These are phyloP conservation scores for Cicer cuneatum DNA, from an alignment of 306 rosid species.

Conservation along the genomic window DNA sequence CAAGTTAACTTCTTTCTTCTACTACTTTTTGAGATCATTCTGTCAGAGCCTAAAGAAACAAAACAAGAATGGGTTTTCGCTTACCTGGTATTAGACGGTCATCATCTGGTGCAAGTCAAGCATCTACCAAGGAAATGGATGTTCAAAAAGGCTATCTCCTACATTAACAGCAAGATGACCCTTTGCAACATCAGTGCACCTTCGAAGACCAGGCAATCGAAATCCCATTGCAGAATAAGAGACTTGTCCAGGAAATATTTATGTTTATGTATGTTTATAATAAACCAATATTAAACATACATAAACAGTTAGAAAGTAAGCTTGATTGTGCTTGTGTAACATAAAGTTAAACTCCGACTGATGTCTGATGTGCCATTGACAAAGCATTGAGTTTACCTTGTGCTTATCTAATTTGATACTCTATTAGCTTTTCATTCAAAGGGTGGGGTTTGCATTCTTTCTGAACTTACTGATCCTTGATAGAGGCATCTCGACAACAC, in stretches of 20 bases:
- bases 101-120: constrained; percentile 16
- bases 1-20: background rate
- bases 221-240: too few relatives aligned
- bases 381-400: background rate
- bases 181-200: too few relatives aligned
- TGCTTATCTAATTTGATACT: constrained; percentile 3
- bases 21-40: background rate
- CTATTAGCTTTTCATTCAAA: background rate
- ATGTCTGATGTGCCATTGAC: background rate
- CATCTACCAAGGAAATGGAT: constrained; percentile 27
- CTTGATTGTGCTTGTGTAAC: too few relatives aligned
- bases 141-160: constrained; percentile 54
- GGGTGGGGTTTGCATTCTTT: constrained; percentile 5
- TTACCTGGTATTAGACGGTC: constrained; percentile 42
- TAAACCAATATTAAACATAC: too few relatives aligned
- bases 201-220: too few relatives aligned
- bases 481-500: constrained; percentile 16
- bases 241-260: too few relatives aligned
- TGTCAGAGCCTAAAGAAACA: constrained; percentile 4
- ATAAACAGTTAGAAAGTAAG: too few relatives aligned
- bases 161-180: too few relatives aligned
- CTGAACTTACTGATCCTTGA: constrained; percentile 2
- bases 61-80: constrained; percentile 43
- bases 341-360: too few relatives aligned
- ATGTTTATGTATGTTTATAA: too few relatives aligned